Base-by-base conservation (phyloP, 129 eudicot genomes). In the Arctium lappa region DNA sequence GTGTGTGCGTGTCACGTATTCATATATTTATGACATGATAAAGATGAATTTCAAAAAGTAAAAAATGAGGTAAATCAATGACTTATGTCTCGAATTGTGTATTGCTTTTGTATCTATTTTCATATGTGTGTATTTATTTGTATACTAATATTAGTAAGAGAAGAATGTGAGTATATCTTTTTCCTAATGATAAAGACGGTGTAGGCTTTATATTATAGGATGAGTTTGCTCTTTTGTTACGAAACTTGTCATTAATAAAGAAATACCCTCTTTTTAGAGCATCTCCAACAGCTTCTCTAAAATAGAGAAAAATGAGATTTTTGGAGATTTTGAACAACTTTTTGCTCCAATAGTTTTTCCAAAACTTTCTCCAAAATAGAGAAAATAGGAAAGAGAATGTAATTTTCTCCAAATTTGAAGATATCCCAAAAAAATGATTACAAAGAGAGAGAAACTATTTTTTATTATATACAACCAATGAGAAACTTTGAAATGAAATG, bases 171-270 rank as follows among this genome's bases (percentile, higher is more conserved):
- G 74, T 38, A 78, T 16, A 78, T 36, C 50, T 15, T 76, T 32
- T 31, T 50, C 63, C 5, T 56, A 15, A 15, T 8, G 39, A 37
- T 78, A 78, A 36, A 78, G 62, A 65, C 13, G 16, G 37, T 22
- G 33, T 65, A 65, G 39, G 30, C 29, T 13, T 68, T 79, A 16
- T 30, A 79, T 68, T 79, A 16, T 30, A 79, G 31, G 30, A 44
- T 27, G 75, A 68, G 9, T 66, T 79, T 66, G 82, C 74, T 79
- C 63, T 63, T 78, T 78, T 37, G 73, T 78, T 77, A 65, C 56
- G 73, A 65, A 62, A 36, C 63, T 22, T 65, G 73, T 38, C 56
- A 36, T 1, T 13, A 13, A 13, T 18, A 37, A 74, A 31, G 40
- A 15, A 46, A 8, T 50, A 32, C 9, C 5, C 53, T 69, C 32